Conservation (phyloP, 2,329 filamentous ascomycete species). For the Zalaria sp. region DNA sequence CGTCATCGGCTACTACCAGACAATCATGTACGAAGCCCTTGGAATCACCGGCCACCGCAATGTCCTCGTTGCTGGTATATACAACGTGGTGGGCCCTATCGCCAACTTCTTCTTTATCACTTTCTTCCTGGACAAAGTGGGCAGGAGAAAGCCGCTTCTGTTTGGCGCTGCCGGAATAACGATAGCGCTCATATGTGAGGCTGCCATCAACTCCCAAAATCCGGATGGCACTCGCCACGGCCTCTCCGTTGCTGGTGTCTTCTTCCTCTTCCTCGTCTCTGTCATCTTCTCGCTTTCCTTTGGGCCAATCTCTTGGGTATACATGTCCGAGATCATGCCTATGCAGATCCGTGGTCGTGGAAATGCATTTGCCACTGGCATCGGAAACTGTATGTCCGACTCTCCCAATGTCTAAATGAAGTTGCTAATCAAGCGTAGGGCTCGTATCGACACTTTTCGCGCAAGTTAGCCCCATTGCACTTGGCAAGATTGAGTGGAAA, state of each 20-base stretch:
- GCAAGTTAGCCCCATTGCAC: constrained; percentile 41
- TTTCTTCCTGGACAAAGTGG: constrained; percentile 40
- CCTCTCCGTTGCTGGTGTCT: constrained; percentile 46
- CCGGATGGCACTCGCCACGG: constrained; percentile 25
- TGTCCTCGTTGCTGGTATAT: constrained; percentile 44
- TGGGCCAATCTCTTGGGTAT: constrained; percentile 48
- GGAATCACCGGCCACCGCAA: constrained; percentile 18
- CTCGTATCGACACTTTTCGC: constrained; percentile 44
- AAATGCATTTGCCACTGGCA: constrained; percentile 42
- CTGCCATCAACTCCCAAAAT: constrained; percentile 40
- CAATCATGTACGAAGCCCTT: constrained; percentile 9
- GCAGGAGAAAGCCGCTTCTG: constrained; percentile 37
- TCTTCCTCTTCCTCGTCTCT: constrained; percentile 50
- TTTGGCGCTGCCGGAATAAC: constrained; percentile 41
- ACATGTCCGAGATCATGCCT: constrained; percentile 53
- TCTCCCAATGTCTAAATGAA: too few relatives aligned
- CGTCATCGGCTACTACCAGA: constrained; percentile 9
- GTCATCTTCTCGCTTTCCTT: constrained; percentile 46
- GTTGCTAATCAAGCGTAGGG: constrained; percentile 9
- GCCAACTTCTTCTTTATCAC: constrained; percentile 46
- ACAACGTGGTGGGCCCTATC: constrained; percentile 44
- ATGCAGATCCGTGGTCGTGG: constrained; percentile 49
- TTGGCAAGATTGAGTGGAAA: constrained; percentile 31
- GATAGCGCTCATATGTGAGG: constrained; percentile 46
- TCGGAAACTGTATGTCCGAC: constrained; percentile 35